Base-by-base conservation (phyloP, 75 land plant species). In the Pseudotsuga menziesii region DNA sequence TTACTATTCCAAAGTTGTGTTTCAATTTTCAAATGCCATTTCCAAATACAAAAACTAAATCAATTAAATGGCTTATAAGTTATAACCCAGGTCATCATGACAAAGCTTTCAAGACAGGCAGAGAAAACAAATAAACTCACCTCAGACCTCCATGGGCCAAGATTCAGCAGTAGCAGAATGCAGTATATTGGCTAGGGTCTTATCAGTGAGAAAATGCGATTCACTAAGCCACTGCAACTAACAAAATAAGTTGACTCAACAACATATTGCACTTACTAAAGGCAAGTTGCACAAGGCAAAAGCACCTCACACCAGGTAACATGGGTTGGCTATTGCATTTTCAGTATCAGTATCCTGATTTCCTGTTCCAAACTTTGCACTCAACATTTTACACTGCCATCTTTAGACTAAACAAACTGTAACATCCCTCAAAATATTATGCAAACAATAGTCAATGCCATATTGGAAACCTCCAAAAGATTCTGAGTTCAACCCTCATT, bases 41-140 rank as follows among this genome's bases (percentile, higher is more conserved):
- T 75, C 77, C 23, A 72, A 73, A 61, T 26, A 25, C 14, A 13
- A 16, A 58, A 76, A 73, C 75, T 36, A 67, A 12, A 67, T 35
- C 11, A 67, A 67, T 39, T 4, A 14, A n/a, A 67, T 2, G 54
- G 54, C 54, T 48, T 48, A 48, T 16, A 64, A 64, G 12, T 48
- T 48, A 48, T 16, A 64, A 64, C 29, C 69, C 69, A 64, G 69
- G 69, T 64, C 5, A 25, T 29, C 54, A 48, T 11, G 12, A 27
- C 64, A 9, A 62, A 62, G 64, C 11, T 48, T 48, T 64, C 70
- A 64, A 64, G 32, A 64, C 6, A 35, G 16, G 17, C 35, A 64
- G 17, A 35, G 17, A 27, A 35, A 1, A 64, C 70, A 64, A 64
- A 16, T 1, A 7, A 35, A 64, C 39, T 6, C 3, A 1, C 70